Base-by-base conservation (phyloP, 306 rosid genomes). In the Crotalaria pallida region DNA sequence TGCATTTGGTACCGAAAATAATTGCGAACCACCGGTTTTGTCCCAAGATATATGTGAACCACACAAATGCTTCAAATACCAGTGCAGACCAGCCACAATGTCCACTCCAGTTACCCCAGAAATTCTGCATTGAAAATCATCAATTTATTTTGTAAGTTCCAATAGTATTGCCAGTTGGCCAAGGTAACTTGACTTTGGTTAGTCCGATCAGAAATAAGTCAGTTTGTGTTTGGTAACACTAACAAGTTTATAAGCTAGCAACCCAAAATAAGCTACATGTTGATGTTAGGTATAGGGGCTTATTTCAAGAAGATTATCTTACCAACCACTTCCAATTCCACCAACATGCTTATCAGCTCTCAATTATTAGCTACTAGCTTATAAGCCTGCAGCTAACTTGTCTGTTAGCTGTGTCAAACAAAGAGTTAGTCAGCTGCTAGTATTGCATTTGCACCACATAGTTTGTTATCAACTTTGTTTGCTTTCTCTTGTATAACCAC, bases 11-110 rank as follows among this genome's bases (percentile, higher is more conserved):
- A 86, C 80, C 18, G 95, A 81, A 79, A 71, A 84, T 3, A 87
- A 81, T 26, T 92, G 98, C 0, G 88, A 71, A 29, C 90, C 96
- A 36, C 96, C 98, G 6, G 98, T 92, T 80, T 89, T 92, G 58
- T 92, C 95, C 98, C 98, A 92, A 19, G 95, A 92, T 73, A 89
- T 78, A 79, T 92, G 98, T 49, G 87, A 80, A 65, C 90, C 88
- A 47, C 95, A 92, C 88, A 74, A 80, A 58, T 86, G 52, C 83
- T 92, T 92, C 76, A 92, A 57, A 63, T 89, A 92, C 95, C 98
- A 89, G 73, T 89, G 92, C 56, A 92, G 82, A 75, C 92, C 98
- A 43, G 90, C 83, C 52, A 82, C 81, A 75, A 87, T 83, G 52
- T 92, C 98, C 80, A 92, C 98, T 24, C 95, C 98, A 4, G 90